Conservation (phyloP, 2,329 filamentous ascomycete species). For the Fusarium annulatum region DNA sequence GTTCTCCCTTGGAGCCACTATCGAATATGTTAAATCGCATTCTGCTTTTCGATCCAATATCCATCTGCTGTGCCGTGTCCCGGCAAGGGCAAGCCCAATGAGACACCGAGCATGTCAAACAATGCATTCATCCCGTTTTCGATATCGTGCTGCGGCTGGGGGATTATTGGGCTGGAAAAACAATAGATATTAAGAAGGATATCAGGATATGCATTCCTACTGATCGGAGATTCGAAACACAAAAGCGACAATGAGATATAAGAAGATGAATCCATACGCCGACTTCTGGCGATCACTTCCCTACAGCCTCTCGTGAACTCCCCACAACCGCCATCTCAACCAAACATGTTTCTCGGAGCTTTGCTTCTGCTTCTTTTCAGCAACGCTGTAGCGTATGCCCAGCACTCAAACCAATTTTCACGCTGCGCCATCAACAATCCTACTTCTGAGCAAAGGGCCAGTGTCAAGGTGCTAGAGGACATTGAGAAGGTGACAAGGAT, state of each 20-base stretch:
- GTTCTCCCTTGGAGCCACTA: background rate
- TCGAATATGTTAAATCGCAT: background rate
- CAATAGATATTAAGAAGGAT: background rate
- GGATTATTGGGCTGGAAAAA: background rate
- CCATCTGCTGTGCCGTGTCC: background rate
- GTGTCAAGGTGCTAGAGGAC: background rate
- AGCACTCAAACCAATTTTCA: accelerated
- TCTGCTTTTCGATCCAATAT: background rate
- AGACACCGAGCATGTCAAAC: background rate
- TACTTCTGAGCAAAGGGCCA: background rate
- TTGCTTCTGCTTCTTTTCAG: background rate
- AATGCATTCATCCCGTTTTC: background rate
- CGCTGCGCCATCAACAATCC: background rate
- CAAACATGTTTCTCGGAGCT: background rate
- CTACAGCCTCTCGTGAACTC: background rate
- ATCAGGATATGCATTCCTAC: background rate
- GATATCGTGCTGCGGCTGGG: background rate
- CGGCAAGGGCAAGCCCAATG: background rate
- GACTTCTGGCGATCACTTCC: background rate
- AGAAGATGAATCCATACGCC: background rate
- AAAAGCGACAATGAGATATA: background rate
- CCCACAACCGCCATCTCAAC: too few species aligned
- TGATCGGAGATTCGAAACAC: background rate
- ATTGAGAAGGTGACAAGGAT: background rate
- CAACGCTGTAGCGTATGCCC: background rate